phyloP scores from a whole-genome alignment of 225 moss, liverwort and hornwort genomes.

The Pseudisothecium myosuroides region DNA sequence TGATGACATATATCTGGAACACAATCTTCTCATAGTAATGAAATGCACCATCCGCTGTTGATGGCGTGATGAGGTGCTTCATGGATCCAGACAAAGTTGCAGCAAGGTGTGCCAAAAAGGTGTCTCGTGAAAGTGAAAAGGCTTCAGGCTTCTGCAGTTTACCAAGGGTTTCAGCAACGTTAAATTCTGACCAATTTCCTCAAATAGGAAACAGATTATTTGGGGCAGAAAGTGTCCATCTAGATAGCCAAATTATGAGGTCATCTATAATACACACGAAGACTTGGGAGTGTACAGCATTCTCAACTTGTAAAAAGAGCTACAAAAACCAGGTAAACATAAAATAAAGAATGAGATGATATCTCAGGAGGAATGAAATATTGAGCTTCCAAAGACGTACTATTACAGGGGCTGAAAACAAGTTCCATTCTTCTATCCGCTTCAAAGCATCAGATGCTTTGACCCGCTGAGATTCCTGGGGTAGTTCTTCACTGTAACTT shows the following conservation, averaged over 20 bases:
- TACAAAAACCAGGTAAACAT: background rate
- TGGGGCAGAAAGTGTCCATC: background rate
- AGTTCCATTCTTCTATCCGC: conserved; percentile 86
- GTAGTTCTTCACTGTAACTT: conserved; percentile 34
- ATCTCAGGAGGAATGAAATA: background rate
- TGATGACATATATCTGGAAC: conserved; percentile 81
- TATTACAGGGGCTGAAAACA: conserved; percentile 47
- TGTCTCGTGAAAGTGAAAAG: conserved; percentile 74
- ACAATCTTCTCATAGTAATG: conserved; percentile 84
- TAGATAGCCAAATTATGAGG: background rate
- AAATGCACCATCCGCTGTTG: conserved; percentile 92
- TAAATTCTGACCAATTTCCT: background rate
- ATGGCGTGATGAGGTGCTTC: conserved; percentile 93
- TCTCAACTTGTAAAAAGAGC: background rate
- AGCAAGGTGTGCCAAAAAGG: conserved; percentile 90
- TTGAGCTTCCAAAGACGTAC: conserved; percentile 10
- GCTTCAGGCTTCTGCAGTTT: conserved; percentile 39
- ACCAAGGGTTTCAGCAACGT: background rate
- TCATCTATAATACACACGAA: background rate
- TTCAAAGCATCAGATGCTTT: conserved; percentile 66
- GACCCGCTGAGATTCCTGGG: conserved; percentile 28
- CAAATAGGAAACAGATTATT: background rate
- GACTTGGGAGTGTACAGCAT: background rate
- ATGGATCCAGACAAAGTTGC: conserved; percentile 75
- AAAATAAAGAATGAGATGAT: background rate